Evolutionary conservation across 805 yeast species (phyloP).

Genomic region (Sugiyamaella smithiae): DNA sequence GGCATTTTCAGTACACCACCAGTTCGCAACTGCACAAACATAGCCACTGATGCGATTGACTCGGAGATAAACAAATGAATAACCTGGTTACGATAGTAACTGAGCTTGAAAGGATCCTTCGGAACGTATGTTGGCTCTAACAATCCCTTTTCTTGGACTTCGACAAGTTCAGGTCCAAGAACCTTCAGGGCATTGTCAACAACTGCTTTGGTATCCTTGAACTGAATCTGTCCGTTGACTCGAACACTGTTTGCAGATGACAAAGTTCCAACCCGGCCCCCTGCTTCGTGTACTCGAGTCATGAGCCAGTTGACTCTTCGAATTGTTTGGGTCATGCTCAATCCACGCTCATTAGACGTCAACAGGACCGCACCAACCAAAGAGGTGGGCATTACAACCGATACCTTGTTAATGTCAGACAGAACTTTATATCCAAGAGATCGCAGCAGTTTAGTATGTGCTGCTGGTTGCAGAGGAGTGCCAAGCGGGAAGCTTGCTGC

Average conservation of each 20-base stretch:
- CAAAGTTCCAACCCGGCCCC: slow-evolving; percentile 41
- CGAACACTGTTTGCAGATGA: slow-evolving; percentile 20
- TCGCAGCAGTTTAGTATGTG: slow-evolving; percentile 37
- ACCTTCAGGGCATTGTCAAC: slow-evolving; percentile 40
- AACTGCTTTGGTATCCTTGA: slow-evolving; percentile 30
- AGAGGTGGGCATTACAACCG: slow-evolving; percentile 53
- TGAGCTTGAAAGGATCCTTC: slow-evolving; percentile 51
- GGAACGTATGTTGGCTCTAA: slow-evolving; percentile 41
- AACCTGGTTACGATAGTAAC: slow-evolving; percentile 56
- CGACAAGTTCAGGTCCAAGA: slow-evolving; percentile 38
- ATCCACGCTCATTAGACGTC: slow-evolving; percentile 40
- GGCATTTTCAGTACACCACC: slow-evolving; percentile 25
- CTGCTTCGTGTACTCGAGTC: slow-evolving; percentile 33
- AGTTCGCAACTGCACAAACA: slow-evolving; percentile 34
- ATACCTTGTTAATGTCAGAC: slow-evolving; percentile 49
- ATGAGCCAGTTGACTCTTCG: slow-evolving; percentile 38
- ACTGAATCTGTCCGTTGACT: slow-evolving; percentile 19
- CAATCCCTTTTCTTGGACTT: slow-evolving; percentile 31
- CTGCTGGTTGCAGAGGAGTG: slow-evolving; percentile 12
- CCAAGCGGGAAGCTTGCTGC: slow-evolving; percentile 11
- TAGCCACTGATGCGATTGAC: slow-evolving; percentile 45
- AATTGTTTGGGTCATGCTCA: slow-evolving; percentile 35
- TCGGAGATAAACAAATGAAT: slow-evolving; percentile 54
- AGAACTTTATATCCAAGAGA: slow-evolving; percentile 53
- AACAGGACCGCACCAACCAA: slow-evolving; percentile 48